These are phyloP conservation scores for Globomyces sp. DNA, from an alignment of 371 early-diverging fungal genomes.

Conservation along the genomic window DNA sequence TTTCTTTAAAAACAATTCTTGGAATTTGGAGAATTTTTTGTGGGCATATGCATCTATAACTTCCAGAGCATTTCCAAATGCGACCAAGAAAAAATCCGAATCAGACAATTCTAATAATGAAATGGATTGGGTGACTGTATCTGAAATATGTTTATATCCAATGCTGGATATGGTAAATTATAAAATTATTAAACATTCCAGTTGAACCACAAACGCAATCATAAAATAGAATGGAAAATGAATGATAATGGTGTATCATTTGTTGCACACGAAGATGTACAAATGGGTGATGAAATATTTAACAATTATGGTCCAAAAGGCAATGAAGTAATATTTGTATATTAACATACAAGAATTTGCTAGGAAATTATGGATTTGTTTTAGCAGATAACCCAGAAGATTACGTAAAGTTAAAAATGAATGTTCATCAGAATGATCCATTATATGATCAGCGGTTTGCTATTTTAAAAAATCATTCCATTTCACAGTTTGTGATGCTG, in stretches of 20 bases:
- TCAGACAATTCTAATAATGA: not conserved
- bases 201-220: constrained; percentile 43
- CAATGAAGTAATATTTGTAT: constrained; percentile 35
- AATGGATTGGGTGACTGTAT: constrained; percentile 9
- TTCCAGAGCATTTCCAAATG: constrained; percentile 40
- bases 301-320: constrained; percentile 47
- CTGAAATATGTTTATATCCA: constrained; percentile 46
- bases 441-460: constrained; percentile 11
- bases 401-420: constrained; percentile 40
- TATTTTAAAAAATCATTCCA: not conserved
- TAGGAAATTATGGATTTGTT: constrained; percentile 50
- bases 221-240: constrained; percentile 42
- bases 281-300: constrained; percentile 31
- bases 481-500: constrained; percentile 31
- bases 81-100: constrained; percentile 13
- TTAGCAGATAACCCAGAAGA: constrained; percentile 42
- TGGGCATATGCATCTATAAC: constrained; percentile 44
- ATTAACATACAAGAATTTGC: constrained; percentile 31
- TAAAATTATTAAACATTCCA: constrained; percentile 12
- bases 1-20: constrained; percentile 6
- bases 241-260: constrained; percentile 33
- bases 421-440: constrained; percentile 33
- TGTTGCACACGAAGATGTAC: constrained; percentile 22
- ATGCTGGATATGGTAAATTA: constrained; percentile 43
- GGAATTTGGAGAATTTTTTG: constrained; percentile 22